These are phyloP conservation scores for Dianthus caryophyllus DNA, from an alignment of 148 eudicot species.

Conservation along the genomic window DNA sequence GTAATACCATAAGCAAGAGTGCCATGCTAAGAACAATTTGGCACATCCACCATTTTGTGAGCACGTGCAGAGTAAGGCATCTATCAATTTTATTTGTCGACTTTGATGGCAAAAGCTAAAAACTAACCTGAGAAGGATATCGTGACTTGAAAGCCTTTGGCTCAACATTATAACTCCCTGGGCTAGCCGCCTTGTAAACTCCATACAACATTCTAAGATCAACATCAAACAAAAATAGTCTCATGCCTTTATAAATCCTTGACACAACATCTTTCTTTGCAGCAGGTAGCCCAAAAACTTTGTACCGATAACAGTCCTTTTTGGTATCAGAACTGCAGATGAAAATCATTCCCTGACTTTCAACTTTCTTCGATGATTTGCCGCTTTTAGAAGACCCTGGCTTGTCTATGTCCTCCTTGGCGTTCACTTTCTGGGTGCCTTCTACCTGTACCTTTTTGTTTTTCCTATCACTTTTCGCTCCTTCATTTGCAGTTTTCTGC, in stretches of 20 bases:
- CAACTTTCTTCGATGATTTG: slow-evolving; percentile 40
- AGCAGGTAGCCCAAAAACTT: slow-evolving; percentile 80
- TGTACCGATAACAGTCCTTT: slow-evolving; percentile 71
- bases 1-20: neutral
- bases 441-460: slow-evolving; percentile 23
- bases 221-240: slow-evolving; percentile 74
- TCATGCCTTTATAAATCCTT: slow-evolving; percentile 83
- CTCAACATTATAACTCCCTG: slow-evolving; percentile 82
- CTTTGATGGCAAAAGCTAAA: slow-evolving; percentile 28
- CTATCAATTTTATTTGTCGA: neutral
- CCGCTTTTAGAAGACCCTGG: slow-evolving; percentile 46
- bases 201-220: slow-evolving; percentile 80
- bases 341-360: slow-evolving; percentile 88
- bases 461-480: slow-evolving; percentile 23
- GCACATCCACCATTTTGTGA: neutral
- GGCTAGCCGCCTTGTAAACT: slow-evolving; percentile 81
- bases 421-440: slow-evolving; percentile 22
- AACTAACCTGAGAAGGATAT: slow-evolving; percentile 89
- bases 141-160: slow-evolving; percentile 83
- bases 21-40: neutral
- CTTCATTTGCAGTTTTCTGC: slow-evolving; percentile 17
- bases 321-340: slow-evolving; percentile 95
- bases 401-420: slow-evolving; percentile 31
- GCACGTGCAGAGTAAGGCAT: neutral
- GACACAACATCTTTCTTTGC: slow-evolving; percentile 62